A percentile compares a stretch with the other conserved stretches of the same genome.
phyloP scores from a whole-genome alignment of 345 rosid genomes.

The Cardamine occulta region DNA sequence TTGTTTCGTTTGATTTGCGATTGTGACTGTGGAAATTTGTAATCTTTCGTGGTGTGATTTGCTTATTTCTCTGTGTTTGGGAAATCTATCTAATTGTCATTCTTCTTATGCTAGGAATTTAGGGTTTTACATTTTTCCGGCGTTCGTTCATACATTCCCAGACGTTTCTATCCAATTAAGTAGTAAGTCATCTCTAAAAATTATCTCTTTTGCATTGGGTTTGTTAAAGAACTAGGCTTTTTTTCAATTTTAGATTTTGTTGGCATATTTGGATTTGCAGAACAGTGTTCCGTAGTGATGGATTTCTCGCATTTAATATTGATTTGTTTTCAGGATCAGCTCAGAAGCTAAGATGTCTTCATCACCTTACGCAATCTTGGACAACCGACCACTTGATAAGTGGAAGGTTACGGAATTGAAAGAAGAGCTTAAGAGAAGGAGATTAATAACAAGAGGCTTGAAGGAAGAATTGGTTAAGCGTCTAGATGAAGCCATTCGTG shows the following conservation, averaged over 20 bases:
- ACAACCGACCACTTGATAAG: slow-evolving; percentile 80
- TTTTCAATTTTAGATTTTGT: slow-evolving; percentile 10
- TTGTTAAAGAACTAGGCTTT: slow-evolving; percentile 3
- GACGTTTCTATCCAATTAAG: slow-evolving; percentile 12
- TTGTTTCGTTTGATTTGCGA: slow-evolving; percentile 15
- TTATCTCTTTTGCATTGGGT: not conserved
- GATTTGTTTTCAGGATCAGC: not conserved
- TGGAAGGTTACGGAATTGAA: slow-evolving; percentile 94
- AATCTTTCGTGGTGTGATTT: slow-evolving; percentile 25
- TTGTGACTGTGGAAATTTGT: not conserved
- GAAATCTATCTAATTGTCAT: slow-evolving; percentile 43
- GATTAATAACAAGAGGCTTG: slow-evolving; percentile 67
- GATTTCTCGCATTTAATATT: slow-evolving; percentile 13
- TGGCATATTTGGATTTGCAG: slow-evolving; percentile 1
- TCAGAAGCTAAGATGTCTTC: slow-evolving; percentile 65
- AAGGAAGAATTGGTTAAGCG: slow-evolving; percentile 89
- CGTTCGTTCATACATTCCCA: slow-evolving; percentile 13
- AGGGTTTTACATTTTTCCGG: slow-evolving; percentile 46
- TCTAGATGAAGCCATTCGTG: slow-evolving; percentile 70
- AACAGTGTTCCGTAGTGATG: not conserved
- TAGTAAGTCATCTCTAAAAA: slow-evolving; percentile 39
- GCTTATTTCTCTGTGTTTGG: slow-evolving; percentile 9
- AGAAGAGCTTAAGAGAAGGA: slow-evolving; percentile 90
- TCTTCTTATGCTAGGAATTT: slow-evolving; percentile 50
- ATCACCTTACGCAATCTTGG: slow-evolving; percentile 63